Conservation (phyloP, 257 asterid species). For the Dorcoceras hygrometricum region DNA sequence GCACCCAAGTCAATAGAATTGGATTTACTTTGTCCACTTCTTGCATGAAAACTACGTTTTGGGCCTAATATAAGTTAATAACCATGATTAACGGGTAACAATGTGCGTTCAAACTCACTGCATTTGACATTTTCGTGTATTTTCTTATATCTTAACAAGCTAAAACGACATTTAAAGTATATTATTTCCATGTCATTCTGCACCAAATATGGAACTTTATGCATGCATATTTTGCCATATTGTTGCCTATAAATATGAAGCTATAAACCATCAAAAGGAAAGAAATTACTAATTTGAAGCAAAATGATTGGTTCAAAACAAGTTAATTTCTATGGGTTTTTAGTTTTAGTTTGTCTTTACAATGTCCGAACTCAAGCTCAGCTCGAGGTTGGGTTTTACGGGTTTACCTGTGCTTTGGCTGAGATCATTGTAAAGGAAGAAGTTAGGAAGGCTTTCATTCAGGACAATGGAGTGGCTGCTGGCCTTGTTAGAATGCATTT, state of each 20-base stretch:
- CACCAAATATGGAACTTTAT: slow-evolving; percentile 25
- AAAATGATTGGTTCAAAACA: slow-evolving; percentile 34
- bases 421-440: slow-evolving; percentile 58
- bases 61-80: not conserved
- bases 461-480: slow-evolving; percentile 61
- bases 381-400: slow-evolving; percentile 60
- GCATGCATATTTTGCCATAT: slow-evolving; percentile 5
- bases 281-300: not conserved
- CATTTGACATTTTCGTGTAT: slow-evolving; percentile 38
- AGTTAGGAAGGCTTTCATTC: slow-evolving; percentile 42
- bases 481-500: slow-evolving; percentile 83
- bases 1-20: slow-evolving; percentile 52
- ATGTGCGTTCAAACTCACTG: slow-evolving; percentile 20
- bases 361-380: slow-evolving; percentile 37
- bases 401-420: slow-evolving; percentile 41
- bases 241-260: slow-evolving; percentile 32
- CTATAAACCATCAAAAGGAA: slow-evolving; percentile 9
- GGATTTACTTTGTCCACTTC: slow-evolving; percentile 22
- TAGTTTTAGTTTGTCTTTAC: slow-evolving; percentile 22
- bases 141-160: slow-evolving; percentile 24
- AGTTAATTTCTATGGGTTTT: slow-evolving; percentile 2
- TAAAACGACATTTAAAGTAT: slow-evolving; percentile 37
- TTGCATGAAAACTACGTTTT: slow-evolving; percentile 24
- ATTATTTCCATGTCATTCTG: slow-evolving; percentile 36
- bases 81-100: slow-evolving; percentile 11